Evolutionary conservation across 768 basidiomycete species (phyloP).

Genomic region (Strobilomyces dryophilus): DNA sequence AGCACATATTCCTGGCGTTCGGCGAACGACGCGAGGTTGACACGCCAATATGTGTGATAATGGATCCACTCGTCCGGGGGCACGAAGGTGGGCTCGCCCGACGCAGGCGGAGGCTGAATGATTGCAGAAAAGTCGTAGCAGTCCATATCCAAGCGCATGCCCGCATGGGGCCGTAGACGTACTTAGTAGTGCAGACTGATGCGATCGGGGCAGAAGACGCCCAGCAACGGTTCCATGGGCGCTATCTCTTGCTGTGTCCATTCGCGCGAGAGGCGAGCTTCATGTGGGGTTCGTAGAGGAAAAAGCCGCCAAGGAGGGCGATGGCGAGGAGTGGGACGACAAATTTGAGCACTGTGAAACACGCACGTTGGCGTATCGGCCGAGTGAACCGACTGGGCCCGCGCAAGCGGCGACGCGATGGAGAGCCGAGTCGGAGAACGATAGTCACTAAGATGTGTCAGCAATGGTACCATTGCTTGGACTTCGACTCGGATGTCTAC

Average conservation of each 20-base stretch:
- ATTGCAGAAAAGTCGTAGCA: slow-evolving; percentile 94
- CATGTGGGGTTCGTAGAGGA: slow-evolving; percentile 78
- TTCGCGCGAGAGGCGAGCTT: slow-evolving; percentile 65
- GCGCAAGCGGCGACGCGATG: slow-evolving; percentile 20
- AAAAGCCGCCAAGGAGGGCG: slow-evolving; percentile 44
- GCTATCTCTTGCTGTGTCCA: slow-evolving; percentile 78
- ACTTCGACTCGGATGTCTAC: too few relatives aligned
- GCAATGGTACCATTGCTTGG: too few relatives aligned
- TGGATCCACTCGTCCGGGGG: slow-evolving; percentile 46
- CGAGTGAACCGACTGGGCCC: slow-evolving; percentile 20
- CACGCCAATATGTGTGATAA: slow-evolving; percentile 94
- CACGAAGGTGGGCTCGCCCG: slow-evolving; percentile 8
- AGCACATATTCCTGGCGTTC: slow-evolving; percentile 87
- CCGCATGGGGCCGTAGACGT: slow-evolving; percentile 74
- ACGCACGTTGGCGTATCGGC: slow-evolving; percentile 34
- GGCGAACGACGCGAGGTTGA: slow-evolving; percentile 78
- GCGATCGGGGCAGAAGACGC: slow-evolving; percentile 66
- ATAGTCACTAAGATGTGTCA: too few relatives aligned
- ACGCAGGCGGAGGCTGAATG: slow-evolving; percentile 40
- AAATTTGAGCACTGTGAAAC: slow-evolving; percentile 41
- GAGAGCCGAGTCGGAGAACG: slow-evolving; percentile 25
- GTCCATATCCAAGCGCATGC: slow-evolving; percentile 78
- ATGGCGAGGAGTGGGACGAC: slow-evolving; percentile 35
- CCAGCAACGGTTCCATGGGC: slow-evolving; percentile 56
- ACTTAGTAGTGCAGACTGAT: slow-evolving; percentile 58